Base-by-base conservation (phyloP, 225 moss, liverwort and hornwort species). In the Marchantia paleacea region DNA sequence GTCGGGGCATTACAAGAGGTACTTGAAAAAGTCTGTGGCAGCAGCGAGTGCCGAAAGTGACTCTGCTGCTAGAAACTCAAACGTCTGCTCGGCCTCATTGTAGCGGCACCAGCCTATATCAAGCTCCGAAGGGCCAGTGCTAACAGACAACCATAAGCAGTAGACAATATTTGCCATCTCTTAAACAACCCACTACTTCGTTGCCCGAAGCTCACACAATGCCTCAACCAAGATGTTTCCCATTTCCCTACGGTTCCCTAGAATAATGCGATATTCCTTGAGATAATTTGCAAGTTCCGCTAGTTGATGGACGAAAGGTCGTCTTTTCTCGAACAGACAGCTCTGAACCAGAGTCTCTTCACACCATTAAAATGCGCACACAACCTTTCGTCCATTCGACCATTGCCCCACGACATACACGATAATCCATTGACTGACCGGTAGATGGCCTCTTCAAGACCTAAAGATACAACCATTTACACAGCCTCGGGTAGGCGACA, bases 1-100 rank as follows among this genome's bases (percentile, higher is more conserved):
- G 81, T 78, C 75, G 82, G 75, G 79, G 77, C 81, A 78, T 83
- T 81, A 85, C 88, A 85, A 85, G 81, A 75, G 76, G 68, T 88
- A 81, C 79, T 85, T 85, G 81, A 82, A 58, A 88, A 30, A 85
- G 47, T 83, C 74, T 85, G 85, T 55, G 75, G 81, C 79, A 80
- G 80, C 82, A 87, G 81, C 75, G 72, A 80, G 83, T 78, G 81
- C 79, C 77, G 75, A 78, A 55, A 83, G 65, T 78, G 73, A 83
- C 67, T 77, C 78, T 86, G 70, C 71, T 47, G 80, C 81, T 82
- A 84, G 50, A 83, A 75, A 71, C 82, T 75, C 71, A 81, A 75
- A 51, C 54, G 78, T 83, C 71, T 82, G 82, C 61, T 78, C 72
- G 54, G 77, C 80, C 55, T 87, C 82, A 77, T 53, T 80, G 84